Conservation (phyloP, 2,329 filamentous ascomycete species). For the Diaporthe velutina region DNA sequence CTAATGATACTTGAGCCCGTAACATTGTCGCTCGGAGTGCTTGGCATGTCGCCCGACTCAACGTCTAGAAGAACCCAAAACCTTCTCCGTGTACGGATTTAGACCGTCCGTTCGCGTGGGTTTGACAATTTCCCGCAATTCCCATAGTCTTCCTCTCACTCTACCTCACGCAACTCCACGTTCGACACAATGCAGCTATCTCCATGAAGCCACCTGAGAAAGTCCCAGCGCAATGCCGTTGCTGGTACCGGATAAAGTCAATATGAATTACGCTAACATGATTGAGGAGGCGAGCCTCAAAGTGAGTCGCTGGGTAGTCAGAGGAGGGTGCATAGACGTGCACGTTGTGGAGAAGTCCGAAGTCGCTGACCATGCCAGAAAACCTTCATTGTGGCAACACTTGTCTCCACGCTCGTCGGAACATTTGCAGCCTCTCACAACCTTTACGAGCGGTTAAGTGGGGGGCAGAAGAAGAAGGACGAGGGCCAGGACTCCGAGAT, state of each 20-base stretch:
- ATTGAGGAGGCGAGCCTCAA: slow-evolving; percentile 53
- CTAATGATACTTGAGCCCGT: background rate
- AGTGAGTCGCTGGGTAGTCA: slow-evolving; percentile 41
- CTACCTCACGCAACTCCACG: background rate
- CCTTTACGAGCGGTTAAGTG: slow-evolving; percentile 51
- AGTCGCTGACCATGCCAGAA: slow-evolving; percentile 44
- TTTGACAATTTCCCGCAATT: slow-evolving; percentile 16
- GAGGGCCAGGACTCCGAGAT: slow-evolving; percentile 49
- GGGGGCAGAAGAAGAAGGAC: slow-evolving; percentile 49
- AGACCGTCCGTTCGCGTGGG: slow-evolving; percentile 19
- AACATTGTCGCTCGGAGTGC: background rate
- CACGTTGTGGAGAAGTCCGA: background rate
- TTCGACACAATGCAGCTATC: background rate
- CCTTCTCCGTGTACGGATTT: background rate
- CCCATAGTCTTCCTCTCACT: background rate
- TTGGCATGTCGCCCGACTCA: slow-evolving; percentile 18
- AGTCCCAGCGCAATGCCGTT: slow-evolving; percentile 9
- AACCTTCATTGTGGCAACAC: slow-evolving; percentile 55
- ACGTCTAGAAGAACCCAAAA: slow-evolving; percentile 15
- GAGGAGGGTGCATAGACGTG: accelerated
- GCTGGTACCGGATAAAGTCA: slow-evolving; percentile 34
- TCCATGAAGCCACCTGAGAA: background rate
- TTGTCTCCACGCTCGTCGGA: slow-evolving; percentile 54
- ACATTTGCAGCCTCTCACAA: slow-evolving; percentile 53
- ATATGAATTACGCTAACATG: slow-evolving; percentile 50